phyloP scores from a whole-genome alignment of 768 basidiomycete genomes.

The Suillus fuscotomentosus region DNA sequence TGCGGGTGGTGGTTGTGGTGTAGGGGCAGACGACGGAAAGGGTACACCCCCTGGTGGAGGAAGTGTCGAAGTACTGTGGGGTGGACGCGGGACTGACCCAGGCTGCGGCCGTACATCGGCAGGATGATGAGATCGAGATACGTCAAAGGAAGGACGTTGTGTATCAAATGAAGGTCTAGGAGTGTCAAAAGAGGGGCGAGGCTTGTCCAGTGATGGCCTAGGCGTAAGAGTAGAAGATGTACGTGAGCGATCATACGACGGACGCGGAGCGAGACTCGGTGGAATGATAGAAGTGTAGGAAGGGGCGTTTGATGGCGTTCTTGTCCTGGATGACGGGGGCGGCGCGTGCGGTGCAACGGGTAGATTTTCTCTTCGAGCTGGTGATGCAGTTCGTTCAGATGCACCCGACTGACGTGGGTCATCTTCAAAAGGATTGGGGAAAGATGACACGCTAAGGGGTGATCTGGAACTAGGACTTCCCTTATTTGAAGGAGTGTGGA shows the following conservation, averaged over 20 bases:
- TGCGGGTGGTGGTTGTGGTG: conserved; percentile 7
- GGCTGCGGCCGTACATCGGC: not conserved
- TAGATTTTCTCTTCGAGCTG: conserved; percentile 14
- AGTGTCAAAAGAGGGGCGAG: conserved; percentile 5
- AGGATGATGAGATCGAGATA: not conserved
- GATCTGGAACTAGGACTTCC: conserved; percentile 6
- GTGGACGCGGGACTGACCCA: conserved; percentile 8
- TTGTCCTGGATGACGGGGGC: conserved; percentile 9
- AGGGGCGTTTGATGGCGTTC: not conserved
- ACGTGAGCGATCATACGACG: conserved; percentile 17
- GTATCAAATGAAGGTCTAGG: conserved; percentile 3
- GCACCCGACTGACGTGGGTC: conserved; percentile 2
- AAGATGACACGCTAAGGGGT: conserved; percentile 8
- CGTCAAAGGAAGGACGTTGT: conserved; percentile 17
- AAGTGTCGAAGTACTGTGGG: conserved; percentile 7
- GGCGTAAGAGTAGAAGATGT: conserved; percentile 15
- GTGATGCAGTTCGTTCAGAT: conserved; percentile 10
- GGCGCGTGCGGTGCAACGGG: conserved; percentile 3
- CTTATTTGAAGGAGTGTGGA: conserved; percentile 21
- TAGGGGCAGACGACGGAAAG: conserved; percentile 13
- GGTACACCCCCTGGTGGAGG: conserved; percentile 17
- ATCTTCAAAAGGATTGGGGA: conserved; percentile 15
- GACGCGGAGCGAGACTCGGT: conserved; percentile 14
- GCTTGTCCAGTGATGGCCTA: conserved; percentile 17
- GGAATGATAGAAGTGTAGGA: conserved; percentile 5